phyloP scores from a whole-genome alignment of 345 rosid genomes.

The Ricinus communis region DNA sequence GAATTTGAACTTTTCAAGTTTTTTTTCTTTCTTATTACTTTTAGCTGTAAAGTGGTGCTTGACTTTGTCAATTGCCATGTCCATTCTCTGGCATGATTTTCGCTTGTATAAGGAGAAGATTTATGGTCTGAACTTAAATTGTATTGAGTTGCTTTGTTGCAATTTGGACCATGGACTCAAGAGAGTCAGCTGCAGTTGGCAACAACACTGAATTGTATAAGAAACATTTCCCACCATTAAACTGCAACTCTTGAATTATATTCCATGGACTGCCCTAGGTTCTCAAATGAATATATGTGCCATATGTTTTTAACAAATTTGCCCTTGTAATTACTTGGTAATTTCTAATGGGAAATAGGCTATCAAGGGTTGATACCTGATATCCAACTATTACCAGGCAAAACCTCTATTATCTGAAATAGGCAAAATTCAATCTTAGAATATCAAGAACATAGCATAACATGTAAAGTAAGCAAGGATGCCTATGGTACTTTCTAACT shows the following conservation, averaged over 20 bases:
- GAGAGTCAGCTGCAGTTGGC: background rate
- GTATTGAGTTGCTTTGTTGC: background rate
- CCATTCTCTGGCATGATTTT: background rate
- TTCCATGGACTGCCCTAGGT: background rate
- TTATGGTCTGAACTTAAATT: background rate
- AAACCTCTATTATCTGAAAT: too few relatives aligned
- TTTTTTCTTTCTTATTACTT: background rate
- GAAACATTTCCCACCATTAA: background rate
- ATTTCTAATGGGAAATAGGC: too few relatives aligned
- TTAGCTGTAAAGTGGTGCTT: background rate
- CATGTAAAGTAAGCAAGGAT: too few relatives aligned
- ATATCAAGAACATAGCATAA: too few relatives aligned
- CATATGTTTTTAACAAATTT: too few relatives aligned
- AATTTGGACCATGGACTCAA: slow-evolving; percentile 3
- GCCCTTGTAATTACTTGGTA: too few relatives aligned
- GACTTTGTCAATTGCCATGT: background rate
- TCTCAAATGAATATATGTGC: background rate
- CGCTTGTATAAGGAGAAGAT: background rate
- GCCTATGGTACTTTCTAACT: too few relatives aligned
- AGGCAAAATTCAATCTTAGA: too few relatives aligned
- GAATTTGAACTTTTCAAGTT: background rate
- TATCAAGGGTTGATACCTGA: too few relatives aligned
- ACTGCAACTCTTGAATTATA: background rate
- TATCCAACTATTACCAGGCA: too few relatives aligned
- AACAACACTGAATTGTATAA: background rate